Conservation (phyloP, 129 eudicot species). For the Artemisia argyi region DNA sequence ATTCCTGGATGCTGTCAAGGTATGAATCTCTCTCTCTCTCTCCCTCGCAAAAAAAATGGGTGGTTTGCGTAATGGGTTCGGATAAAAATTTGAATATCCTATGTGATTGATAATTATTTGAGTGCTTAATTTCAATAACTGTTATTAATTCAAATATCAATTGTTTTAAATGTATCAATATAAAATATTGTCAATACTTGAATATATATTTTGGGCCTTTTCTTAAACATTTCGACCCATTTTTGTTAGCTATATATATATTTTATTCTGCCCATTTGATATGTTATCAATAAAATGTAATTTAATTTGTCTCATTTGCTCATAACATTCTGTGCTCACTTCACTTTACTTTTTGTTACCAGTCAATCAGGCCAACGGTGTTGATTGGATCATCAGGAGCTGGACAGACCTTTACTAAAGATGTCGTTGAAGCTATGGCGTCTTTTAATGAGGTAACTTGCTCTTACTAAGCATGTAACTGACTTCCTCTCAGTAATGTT, state of each 20-base stretch:
- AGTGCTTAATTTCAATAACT: too few species aligned
- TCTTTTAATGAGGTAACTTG: constrained; percentile 72
- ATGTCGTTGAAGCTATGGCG: constrained; percentile 83
- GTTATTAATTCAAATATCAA: too few species aligned
- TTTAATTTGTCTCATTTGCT: background rate
- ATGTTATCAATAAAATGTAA: background rate
- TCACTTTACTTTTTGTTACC: constrained; percentile 16
- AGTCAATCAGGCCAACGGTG: constrained; percentile 93
- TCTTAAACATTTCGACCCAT: too few species aligned
- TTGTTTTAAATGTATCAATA: too few species aligned
- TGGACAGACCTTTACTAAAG: constrained; percentile 92
- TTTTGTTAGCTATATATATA: too few species aligned
- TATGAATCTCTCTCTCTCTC: constrained; percentile 14
- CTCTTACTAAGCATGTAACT: background rate
- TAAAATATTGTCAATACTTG: too few species aligned
- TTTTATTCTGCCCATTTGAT: background rate
- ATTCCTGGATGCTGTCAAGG: constrained; percentile 87
- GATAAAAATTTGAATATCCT: too few species aligned
- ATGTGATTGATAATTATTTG: too few species aligned
- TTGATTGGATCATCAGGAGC: constrained; percentile 98
- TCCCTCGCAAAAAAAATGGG: background rate
- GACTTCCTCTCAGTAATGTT: background rate
- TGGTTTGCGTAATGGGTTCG: too few species aligned
- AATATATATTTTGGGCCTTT: too few species aligned
- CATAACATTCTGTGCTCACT: constrained; percentile 2